These are phyloP conservation scores for Talinum fruticosum DNA, from an alignment of 148 eudicot genomes.

Conservation along the genomic window DNA sequence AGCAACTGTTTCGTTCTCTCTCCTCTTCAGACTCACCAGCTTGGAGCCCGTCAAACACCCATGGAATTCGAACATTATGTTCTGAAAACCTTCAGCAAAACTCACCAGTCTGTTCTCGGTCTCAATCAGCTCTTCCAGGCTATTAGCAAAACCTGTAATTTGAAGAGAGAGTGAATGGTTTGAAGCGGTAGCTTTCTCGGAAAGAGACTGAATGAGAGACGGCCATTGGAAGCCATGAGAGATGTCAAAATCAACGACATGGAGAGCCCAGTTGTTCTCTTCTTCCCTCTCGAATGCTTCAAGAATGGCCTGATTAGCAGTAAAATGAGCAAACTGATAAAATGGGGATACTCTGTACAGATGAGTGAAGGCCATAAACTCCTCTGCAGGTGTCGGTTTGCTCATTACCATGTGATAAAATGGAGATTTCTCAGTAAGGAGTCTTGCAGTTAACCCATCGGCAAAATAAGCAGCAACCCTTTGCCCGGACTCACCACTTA, in stretches of 20 bases:
- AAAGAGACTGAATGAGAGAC: conserved; percentile 75
- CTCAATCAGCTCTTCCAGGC: conserved; percentile 55
- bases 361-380: conserved; percentile 59
- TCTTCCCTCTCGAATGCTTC: conserved; percentile 68
- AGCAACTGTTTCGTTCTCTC: conserved; percentile 59
- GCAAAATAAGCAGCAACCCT: conserved; percentile 76
- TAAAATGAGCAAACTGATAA: conserved; percentile 80
- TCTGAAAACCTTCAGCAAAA: conserved; percentile 53
- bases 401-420: conserved; percentile 58
- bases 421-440: conserved; percentile 52
- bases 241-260: conserved; percentile 64
- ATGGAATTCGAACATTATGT: conserved; percentile 57
- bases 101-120: conserved; percentile 61
- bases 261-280: conserved; percentile 27
- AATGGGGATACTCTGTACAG: conserved; percentile 63
- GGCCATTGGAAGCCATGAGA: conserved; percentile 90
- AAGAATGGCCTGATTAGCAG: conserved; percentile 76
- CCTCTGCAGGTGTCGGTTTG: conserved; percentile 48
- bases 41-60: conserved; percentile 49
- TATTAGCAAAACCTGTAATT: conserved; percentile 55
- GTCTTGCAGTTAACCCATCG: conserved; percentile 56
- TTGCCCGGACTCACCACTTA: conserved; percentile 59
- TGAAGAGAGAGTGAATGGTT: conserved; percentile 32
- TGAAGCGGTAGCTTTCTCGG: conserved; percentile 45
- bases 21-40: conserved; percentile 20